A percentile compares a stretch with the other conserved stretches of the same genome.
These are phyloP conservation scores for Ophiostoma pallidulum DNA, from an alignment of 2,329 filamentous ascomycete species.

Conservation along the genomic window DNA sequence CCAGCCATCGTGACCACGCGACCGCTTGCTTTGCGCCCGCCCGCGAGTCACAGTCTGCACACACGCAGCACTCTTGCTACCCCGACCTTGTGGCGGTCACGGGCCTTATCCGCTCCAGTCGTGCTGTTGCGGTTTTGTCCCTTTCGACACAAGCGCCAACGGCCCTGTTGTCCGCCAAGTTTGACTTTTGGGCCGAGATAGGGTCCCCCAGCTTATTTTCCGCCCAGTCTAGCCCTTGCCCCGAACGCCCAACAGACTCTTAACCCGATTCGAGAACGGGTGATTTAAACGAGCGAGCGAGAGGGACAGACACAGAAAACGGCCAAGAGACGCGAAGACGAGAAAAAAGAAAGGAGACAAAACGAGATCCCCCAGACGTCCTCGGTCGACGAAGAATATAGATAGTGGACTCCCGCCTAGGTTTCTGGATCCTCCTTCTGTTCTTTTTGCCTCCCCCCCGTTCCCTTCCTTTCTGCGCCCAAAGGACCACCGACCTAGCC, in stretches of 20 bases:
- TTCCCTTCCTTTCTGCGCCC: neutral
- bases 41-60: too few relatives aligned
- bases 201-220: slow-evolving; percentile 1
- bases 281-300: neutral
- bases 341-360: neutral
- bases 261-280: neutral
- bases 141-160: slow-evolving; percentile 7
- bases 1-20: slow-evolving; percentile 5
- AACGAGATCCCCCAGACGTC: neutral
- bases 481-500: slow-evolving; percentile 2
- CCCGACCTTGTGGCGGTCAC: neutral
- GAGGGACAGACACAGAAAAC: neutral
- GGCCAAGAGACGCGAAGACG: neutral
- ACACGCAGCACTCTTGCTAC: too few relatives aligned
- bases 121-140: neutral
- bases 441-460: neutral
- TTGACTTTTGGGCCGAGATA: slow-evolving; percentile 1
- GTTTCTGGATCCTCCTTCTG: neutral
- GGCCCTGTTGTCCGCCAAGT: neutral
- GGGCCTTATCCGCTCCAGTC: slow-evolving; percentile 3
- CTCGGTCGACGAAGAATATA: slow-evolving; percentile 1
- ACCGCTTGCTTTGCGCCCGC: neutral
- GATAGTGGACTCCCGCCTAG: slow-evolving; percentile 10
- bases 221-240: slow-evolving; percentile 11
- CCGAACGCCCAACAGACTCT: slow-evolving; percentile 6